Evolutionary conservation across 2,329 filamentous ascomycete species (phyloP), one percentile per base, ranked within the genome.

Genomic region (Cytospora chrysosperma): DNA sequence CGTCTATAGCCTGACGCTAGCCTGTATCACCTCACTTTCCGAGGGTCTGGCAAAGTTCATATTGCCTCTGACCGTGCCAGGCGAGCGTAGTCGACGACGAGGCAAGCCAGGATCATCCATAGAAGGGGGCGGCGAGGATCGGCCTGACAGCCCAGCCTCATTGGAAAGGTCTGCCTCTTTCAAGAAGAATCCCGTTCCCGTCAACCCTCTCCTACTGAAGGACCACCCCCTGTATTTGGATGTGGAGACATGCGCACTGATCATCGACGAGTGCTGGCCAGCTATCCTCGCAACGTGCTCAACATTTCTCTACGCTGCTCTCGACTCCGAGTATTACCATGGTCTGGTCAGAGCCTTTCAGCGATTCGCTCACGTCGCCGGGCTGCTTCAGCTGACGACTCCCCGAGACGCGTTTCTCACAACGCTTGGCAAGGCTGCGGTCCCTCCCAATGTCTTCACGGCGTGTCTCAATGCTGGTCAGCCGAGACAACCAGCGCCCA

Each of bases 281-380:
- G 95, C 95, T 15, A 88, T 98, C 47, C 84, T 99, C 56, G 94
- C 95, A 1, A 95, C 93, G 2, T 97, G 93, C 70, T 99, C 95
- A 0, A 97, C 94, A 0, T 99, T 98, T 72, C 79, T 99, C 21
- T 96, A 96, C 72, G 92, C 95, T 32, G 88, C 94, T 0, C 80
- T 99, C 4, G 95, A 99, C 73, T 90, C 92, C 1, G 93, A 97
- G 59, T 97, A 95, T 70, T 99, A 98, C 70, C 93, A 97, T 69
- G 87, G 89, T 12, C 80, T 99, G 1, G 94, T 99, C 27, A 86
- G 95, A 68, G 91, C 94, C 0, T 96, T 98, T 69, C 95, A 99
- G 71, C 93, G 96, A 68, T 91, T 99, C 71, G 91, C 95, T 0
- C 96, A 99, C 73, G 94, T 98, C 3, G 92, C 95, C 47, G 96